These are phyloP conservation scores for Elongisporangium prolatum DNA, from an alignment of 352 stramenopile genomes.

Conservation along the genomic window DNA sequence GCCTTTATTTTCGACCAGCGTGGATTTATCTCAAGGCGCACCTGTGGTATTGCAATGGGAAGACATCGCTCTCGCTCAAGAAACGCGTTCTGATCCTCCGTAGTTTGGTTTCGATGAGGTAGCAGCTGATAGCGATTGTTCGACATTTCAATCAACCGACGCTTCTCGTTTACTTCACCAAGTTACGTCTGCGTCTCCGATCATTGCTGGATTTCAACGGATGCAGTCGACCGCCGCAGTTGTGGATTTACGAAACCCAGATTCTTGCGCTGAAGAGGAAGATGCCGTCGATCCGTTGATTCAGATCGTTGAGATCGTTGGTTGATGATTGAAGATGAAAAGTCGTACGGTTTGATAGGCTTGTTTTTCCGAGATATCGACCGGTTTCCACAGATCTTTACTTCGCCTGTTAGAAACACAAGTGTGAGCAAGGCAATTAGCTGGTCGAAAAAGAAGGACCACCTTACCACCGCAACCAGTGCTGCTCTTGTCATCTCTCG, in stretches of 20 bases:
- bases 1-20: background rate
- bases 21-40: no score
- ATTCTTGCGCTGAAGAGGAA: background rate
- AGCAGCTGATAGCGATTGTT: no score
- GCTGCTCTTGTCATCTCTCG: background rate
- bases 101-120: no score
- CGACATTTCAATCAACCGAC: no score
- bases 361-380: constrained; percentile 7
- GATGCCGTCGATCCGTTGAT: background rate
- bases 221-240: background rate
- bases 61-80: no score
- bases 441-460: constrained; percentile 7
- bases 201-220: constrained; percentile 1
- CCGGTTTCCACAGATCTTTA: constrained; percentile 5
- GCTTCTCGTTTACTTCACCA: no score
- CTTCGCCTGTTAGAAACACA: constrained; percentile 3
- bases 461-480: background rate
- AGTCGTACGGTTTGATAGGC: constrained; percentile 2
- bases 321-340: constrained; percentile 3
- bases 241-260: background rate
- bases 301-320: constrained; percentile 2
- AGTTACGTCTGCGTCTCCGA: background rate
- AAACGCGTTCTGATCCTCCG: no score
- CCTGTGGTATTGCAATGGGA: no score
- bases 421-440: constrained; percentile 10